phyloP scores from a whole-genome alignment of 257 asterid genomes.

The Solanum rostratum region DNA sequence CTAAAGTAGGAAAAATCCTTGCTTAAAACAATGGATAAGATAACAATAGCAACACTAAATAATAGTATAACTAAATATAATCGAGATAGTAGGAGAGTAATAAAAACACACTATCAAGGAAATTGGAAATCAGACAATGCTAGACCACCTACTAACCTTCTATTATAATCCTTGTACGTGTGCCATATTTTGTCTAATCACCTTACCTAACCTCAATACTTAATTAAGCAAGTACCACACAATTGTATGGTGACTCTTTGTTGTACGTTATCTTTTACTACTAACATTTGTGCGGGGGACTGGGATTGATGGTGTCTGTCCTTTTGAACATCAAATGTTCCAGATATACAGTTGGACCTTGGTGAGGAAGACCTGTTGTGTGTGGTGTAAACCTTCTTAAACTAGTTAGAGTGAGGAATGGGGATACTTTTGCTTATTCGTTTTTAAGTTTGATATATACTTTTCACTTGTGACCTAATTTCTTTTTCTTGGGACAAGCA shows the following conservation, averaged over 20 bases:
- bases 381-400: background rate
- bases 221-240: background rate
- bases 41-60: background rate
- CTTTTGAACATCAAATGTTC: background rate
- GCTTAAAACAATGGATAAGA: background rate
- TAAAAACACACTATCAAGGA: background rate
- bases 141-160: background rate
- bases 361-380: background rate
- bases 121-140: background rate
- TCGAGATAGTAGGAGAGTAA: background rate
- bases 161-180: background rate
- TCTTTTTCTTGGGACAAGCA: background rate
- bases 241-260: background rate
- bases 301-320: background rate
- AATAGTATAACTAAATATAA: background rate
- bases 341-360: background rate
- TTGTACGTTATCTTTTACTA: background rate
- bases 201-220: background rate
- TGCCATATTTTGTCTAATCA: background rate
- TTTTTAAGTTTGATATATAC: background rate
- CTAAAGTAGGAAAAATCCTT: background rate
- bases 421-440: background rate
- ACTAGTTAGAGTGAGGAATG: background rate
- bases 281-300: background rate
- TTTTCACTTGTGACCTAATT: background rate